phyloP scores from a whole-genome alignment of 306 rosid species.

The Castanea crenata region DNA sequence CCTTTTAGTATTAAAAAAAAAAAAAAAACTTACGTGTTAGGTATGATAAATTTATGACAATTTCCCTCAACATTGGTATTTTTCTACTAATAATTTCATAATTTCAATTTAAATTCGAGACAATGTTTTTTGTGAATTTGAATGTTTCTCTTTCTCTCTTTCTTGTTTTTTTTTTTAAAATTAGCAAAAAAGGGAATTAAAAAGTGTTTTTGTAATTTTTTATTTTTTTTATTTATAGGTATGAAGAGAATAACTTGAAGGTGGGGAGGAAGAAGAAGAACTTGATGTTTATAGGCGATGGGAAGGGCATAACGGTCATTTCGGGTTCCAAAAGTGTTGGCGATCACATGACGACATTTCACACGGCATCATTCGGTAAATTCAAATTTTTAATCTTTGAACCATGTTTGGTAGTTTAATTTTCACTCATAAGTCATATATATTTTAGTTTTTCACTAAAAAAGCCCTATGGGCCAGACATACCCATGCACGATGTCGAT shows the following conservation, averaged over 20 bases:
- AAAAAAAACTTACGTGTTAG: too few relatives aligned
- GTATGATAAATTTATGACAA: not conserved
- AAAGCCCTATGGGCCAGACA: slow-evolving; percentile 16
- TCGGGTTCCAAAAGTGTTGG: slow-evolving; percentile 49
- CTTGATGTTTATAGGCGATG: slow-evolving; percentile 88
- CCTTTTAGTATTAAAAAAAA: too few relatives aligned
- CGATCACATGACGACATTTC: slow-evolving; percentile 68
- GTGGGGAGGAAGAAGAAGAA: slow-evolving; percentile 82
- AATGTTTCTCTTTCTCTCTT: too few relatives aligned
- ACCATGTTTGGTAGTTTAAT: not conserved
- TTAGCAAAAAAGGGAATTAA: not conserved
- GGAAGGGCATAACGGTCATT: slow-evolving; percentile 70
- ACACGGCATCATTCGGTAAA: slow-evolving; percentile 88
- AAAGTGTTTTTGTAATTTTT: too few relatives aligned
- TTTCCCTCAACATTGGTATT: not conserved
- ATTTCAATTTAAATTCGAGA: not conserved
- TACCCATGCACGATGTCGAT: slow-evolving; percentile 15
- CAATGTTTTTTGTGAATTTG: too few relatives aligned
- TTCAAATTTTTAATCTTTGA: not conserved
- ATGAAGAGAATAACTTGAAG: slow-evolving; percentile 80
- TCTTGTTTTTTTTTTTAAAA: too few relatives aligned
- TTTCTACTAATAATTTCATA: not conserved
- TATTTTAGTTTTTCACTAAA: not conserved
- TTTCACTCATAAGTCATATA: not conserved
- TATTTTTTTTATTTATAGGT: slow-evolving; percentile 27